Percentiles rank a stretch among this genome's conserved stretches.
Evolutionary conservation across 192 early-diverging fungal genomes (phyloP).

Genomic region (Linnemannia hyalina): DNA sequence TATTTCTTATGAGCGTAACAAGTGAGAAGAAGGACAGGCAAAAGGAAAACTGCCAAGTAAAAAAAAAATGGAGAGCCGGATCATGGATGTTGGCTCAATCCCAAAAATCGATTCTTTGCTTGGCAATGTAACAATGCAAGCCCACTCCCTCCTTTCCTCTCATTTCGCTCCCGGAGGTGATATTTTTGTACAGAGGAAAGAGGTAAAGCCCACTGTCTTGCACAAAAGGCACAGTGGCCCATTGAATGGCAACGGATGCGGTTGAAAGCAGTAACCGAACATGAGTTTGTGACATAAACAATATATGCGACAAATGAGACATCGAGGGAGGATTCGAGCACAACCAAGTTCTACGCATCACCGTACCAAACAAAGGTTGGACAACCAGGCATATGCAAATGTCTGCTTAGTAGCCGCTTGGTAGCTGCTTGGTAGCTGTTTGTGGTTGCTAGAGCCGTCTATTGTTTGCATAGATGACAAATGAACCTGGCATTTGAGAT

Average conservation of each 20-base stretch:
- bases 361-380: too few species aligned
- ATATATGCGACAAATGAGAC: not conserved
- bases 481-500: not conserved
- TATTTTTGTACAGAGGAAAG: not conserved
- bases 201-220: not conserved
- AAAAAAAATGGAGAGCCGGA: not conserved
- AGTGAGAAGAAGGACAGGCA: not conserved
- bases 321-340: not conserved
- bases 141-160: not conserved
- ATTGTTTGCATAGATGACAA: not conserved
- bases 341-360: conserved; percentile 1
- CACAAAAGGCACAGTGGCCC: not conserved
- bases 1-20: not conserved
- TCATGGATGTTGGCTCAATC: not conserved
- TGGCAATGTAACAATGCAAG: conserved; percentile 2
- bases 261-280: conserved; percentile 6
- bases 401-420: not conserved
- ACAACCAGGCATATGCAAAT: too few species aligned
- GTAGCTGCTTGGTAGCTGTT: not conserved
- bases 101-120: not conserved
- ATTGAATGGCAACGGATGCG: not conserved
- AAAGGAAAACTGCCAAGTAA: too few species aligned
- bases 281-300: conserved; percentile 3
- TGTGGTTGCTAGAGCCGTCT: not conserved
- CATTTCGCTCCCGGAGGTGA: not conserved